These are phyloP conservation scores for Phytophthora tentaculata DNA, from an alignment of 352 stramenopile species.

Conservation along the genomic window DNA sequence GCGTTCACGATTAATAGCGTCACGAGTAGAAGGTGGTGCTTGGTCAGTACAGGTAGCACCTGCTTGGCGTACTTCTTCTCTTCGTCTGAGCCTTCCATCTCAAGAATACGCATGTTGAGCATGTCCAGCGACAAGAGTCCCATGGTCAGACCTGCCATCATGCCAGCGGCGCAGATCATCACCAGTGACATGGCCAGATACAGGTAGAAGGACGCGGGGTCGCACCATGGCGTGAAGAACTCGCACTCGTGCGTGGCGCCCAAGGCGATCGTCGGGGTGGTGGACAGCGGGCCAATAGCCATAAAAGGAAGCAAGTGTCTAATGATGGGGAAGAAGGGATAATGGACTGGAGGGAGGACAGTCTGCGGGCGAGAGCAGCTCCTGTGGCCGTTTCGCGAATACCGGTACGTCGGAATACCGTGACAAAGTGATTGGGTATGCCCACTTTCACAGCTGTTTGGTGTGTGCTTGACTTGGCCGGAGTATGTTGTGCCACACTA, in stretches of 20 bases:
- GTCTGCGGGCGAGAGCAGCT: background rate
- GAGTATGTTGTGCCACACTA: constrained; percentile 20
- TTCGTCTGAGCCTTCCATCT: constrained; percentile 70
- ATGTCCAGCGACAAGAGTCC: constrained; percentile 80
- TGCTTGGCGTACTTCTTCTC: constrained; percentile 82
- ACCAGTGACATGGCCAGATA: constrained; percentile 54
- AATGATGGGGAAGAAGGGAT: background rate
- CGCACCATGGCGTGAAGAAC: constrained; percentile 69
- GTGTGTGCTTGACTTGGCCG: constrained; percentile 11
- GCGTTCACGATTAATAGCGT: constrained; percentile 96
- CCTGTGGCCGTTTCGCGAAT: background rate
- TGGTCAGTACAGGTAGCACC: constrained; percentile 89
- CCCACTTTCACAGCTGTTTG: constrained; percentile 13
- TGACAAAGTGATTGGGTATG: constrained; percentile 3
- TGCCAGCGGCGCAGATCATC: constrained; percentile 62
- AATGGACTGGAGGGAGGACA: background rate
- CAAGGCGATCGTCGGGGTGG: constrained; percentile 10
- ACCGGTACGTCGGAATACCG: background rate
- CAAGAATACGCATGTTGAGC: constrained; percentile 81
- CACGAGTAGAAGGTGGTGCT: constrained; percentile 94
- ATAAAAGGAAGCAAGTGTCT: background rate
- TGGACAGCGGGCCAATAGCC: background rate
- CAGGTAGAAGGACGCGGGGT: constrained; percentile 65
- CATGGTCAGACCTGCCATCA: constrained; percentile 84
- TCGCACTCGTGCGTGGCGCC: constrained; percentile 39